Evolutionary conservation across 139 green algal species (phyloP), one percentile per base, ranked within the genome.

Genomic region (Tetraselmis chui): DNA sequence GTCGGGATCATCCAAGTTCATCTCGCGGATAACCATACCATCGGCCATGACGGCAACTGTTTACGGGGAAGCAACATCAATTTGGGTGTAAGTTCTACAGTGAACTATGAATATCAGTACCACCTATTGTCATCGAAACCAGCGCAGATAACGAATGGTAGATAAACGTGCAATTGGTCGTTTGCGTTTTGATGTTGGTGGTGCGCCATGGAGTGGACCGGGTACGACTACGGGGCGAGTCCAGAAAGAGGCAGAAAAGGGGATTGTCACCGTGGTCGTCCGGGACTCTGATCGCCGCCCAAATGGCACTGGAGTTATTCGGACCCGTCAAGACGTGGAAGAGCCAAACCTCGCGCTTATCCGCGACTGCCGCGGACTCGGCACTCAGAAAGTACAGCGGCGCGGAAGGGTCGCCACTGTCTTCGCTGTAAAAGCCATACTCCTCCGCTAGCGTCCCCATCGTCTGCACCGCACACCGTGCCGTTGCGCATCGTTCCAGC

Each of bases 401-500:
- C 24, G 23, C 24, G 23, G 30, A 2, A 23, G 79, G 29, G 31
- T 83, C 79, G 30, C 29, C 59, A 31, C 45, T 67, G 45, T 67
- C 45, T 67, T 67, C 45, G 45, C 11, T 24, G 29, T 83, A 83
- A 18, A 83, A 83, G 58, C 79, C 79, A 28, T 83, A 58, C 79
- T 83, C 29, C 29, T 30, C 30, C 27, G 29, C 79, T 26, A 83
- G 59, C 18, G 24, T 18, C n/a, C 79, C 79, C 79, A 83, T 83
- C 2, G 32, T 28, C 29, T 76, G 58, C 30, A 83, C 30, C 2
- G 79, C 79, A 5, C 31, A 79, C 31, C 79, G 79, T 27, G 79
- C 79, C n/a, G 79, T 79, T 18, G 80, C 74, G 79, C 79, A 83
- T 18, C 79, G 31, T 31, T 83, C 79, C 25, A 83, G 30, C 28